Base-by-base conservation (phyloP, 768 basidiomycete species). In the Tulasnella sp. region DNA sequence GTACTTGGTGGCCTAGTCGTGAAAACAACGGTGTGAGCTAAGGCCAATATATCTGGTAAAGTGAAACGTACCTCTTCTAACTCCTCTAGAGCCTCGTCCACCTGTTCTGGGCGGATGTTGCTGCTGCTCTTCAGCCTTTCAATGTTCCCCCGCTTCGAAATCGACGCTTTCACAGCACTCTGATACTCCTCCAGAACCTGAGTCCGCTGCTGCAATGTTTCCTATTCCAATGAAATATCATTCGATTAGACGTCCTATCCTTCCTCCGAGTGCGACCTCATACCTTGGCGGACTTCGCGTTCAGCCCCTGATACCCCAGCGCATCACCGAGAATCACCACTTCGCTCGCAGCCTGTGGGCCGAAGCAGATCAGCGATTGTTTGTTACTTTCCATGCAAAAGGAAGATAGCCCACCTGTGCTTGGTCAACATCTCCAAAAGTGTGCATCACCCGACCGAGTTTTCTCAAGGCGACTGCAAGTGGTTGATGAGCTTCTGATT, bases 321-420 rank as follows among this genome's bases (percentile, higher is more conserved):
- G 95, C 93, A 85, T 99, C 98, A n/a, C 96, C 97, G 38, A 99
- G 86, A 62, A 98, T n/a, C 40, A 99, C 95, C 82, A 94, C 95
- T 88, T 98, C 97, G 82, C 93, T 96, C 80, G 96, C 94, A 42
- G 95, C 91, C 87, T 88, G 80, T 3, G n/a, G n/a, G 58, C 27
- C 10, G 77, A 5, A 27, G 19, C 3, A 21, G 46, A 2, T 44
- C 39, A 68, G 62, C 27, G 72, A 0, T n/a, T 3, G 10, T n/a
- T 38, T 1, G 19, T n/a, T 40, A 48, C 14, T 48, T 48, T 16
- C 19, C 14, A 48, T 3, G 18, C 46, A 6, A 7, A 16, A 46
- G 31, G 6, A 34, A 8, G 14, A 78, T 10, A 10, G 19, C 75
- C 78, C 52, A 86, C 87, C 85, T 98, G 95, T 3, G 95, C 94